A percentile compares a stretch with the other conserved stretches of the same genome.
Conservation (phyloP, 1,284 basidiomycete genomes). For the Ustilago trichophora region DNA sequence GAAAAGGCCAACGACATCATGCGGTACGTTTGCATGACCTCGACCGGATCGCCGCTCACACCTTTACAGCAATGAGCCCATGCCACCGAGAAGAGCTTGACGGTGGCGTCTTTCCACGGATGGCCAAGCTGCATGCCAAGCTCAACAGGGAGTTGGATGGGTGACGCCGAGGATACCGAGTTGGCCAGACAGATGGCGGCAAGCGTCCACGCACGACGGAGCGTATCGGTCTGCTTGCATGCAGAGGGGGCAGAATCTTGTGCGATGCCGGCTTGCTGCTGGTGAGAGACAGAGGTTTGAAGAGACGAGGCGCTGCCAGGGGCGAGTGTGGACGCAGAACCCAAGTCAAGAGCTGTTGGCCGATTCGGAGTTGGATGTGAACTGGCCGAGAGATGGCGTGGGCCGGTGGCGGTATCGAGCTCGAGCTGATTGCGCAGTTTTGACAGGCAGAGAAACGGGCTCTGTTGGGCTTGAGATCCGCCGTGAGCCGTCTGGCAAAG, state of each 20-base stretch:
- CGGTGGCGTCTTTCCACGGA: neutral
- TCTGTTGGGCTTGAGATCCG: neutral
- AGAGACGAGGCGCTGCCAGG: too few relatives aligned
- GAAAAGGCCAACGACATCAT: constrained; percentile 10
- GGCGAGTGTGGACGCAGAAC: too few relatives aligned
- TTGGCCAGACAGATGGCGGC: neutral
- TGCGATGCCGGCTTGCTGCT: too few relatives aligned
- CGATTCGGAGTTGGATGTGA: too few relatives aligned
- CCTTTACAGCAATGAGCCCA: constrained; percentile 4
- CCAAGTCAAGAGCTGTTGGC: too few relatives aligned
- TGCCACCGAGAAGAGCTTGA: neutral
- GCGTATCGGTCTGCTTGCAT: neutral
- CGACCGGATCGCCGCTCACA: neutral
- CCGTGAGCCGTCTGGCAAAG: neutral
- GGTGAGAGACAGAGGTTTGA: too few relatives aligned
- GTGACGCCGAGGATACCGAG: neutral
- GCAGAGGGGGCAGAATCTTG: too few relatives aligned
- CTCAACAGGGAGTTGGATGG: constrained; percentile 2
- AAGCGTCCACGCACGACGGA: neutral
- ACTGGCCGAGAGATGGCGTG: too few relatives aligned
- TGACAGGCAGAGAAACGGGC: constrained; percentile 1
- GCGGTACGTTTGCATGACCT: constrained; percentile 10
- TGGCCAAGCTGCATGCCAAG: neutral
- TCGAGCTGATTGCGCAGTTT: neutral
- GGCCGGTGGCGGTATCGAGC: too few relatives aligned